Base-by-base conservation (phyloP, 345 rosid genomes). In the Chamaenerion angustifolium region DNA sequence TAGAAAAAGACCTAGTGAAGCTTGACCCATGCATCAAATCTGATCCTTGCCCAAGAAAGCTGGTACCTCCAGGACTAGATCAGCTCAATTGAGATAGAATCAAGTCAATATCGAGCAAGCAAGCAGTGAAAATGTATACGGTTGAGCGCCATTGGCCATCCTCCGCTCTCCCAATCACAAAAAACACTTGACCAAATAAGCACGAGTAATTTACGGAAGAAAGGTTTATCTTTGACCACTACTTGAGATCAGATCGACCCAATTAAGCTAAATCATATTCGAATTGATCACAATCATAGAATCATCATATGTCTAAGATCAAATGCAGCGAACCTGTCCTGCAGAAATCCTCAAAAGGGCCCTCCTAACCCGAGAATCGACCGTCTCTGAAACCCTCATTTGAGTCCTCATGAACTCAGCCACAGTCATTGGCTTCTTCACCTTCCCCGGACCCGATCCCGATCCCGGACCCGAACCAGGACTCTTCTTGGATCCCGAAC, bases 391-490 rank as follows among this genome's bases (percentile, higher is more conserved):
- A 6, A 87, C 78, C 54, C 78, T 69, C 96, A 92, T 92, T 77
- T 92, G 98, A 40, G 58, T 58, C 77, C 95, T 75, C 89, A 92
- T 84, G 63, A 92, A 71, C 75, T 92, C 95, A 12, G 95, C 95
- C 11, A 92, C 81, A 8, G 95, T 92, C 69, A 80, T 54, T 21
- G 87, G 71, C 49, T 71, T 76, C 71, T 63, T 82, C 27, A 67
- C 16, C 69, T 80, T 86, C 18, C 74, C 85, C 43, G 46, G 68
- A 14, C 77, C 79, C 6, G 87, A 77, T 9, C 64, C 57, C 7
- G 52, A 19, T 5, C 57, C 45, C 16, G 56, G 40, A 0, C 73
- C 81, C 31, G 84, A 78, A 1, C 87, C 82, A 18, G 85, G 81
- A 40, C 83, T 79, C 66, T 68, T 83, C 58, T 55, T 81, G 10